Evolutionary conservation across 2,329 filamentous ascomycete genomes (phyloP), one percentile per base, ranked within the genome.

Genomic region (Cordyceps fumosorosea): DNA sequence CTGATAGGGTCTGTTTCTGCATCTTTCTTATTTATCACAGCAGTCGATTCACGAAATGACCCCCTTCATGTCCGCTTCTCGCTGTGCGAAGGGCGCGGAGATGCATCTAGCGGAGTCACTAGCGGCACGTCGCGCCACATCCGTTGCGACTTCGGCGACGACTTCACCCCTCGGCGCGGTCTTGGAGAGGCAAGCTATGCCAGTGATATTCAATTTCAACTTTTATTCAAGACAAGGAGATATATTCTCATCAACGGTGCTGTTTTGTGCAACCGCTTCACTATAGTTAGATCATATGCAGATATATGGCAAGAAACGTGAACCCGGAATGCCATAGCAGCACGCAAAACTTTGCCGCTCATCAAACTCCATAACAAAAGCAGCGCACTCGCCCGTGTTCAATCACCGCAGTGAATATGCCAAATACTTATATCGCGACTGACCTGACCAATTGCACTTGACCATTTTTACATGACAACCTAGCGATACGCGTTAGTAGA

Each of bases 401-500:
- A 57, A 51, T 58, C 32, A 45, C 47, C 56, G 44, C 34, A 24
- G 45, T 40, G 29, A 57, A 58, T 40, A 58, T 50, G 32, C 55
- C 29, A 34, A 58, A 8, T 50, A 14, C 16, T 18, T 51, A 51
- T 26, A 51, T 50, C n/a, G 29, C 18, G n/a, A 22, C 42, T 37
- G 14, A 56, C 5, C 37, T 47, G n/a, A 37, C 18, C 34, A 40
- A 14, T 42, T 20, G 5, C 14, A 12, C 32, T 40, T 29, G 34
- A 29, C 47, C 16, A 58, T 14, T 7, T 40, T 51, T 56, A 62
- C 59, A 62, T 62, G 42, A 62, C 59, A 45, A 62, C 45, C 59
- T 62, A 40, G 3, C 2, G 16, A 24, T 18, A 51, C 3, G 34
- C 29, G 18, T 56, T 51, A 56, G 53, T 10, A 47, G 10, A 54